A percentile compares a stretch with the other conserved stretches of the same genome.
Evolutionary conservation across 2,329 filamentous ascomycete genomes (phyloP).

Genomic region (Phialemoniopsis sp.): DNA sequence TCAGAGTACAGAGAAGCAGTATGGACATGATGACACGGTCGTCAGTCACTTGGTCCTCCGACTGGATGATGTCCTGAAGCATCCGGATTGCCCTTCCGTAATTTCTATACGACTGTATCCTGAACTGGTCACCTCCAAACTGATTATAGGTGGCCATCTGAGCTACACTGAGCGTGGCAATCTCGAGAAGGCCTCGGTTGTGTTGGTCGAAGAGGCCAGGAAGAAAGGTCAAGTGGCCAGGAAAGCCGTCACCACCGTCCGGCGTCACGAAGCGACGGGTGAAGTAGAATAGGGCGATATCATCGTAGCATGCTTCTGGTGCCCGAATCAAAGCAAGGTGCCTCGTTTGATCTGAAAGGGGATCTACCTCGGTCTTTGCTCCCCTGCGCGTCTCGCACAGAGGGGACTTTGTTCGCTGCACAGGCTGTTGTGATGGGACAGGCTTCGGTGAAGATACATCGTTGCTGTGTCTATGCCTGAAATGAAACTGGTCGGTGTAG

Average conservation of each 20-base stretch:
- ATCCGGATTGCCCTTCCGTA: conserved; percentile 17
- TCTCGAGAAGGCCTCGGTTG: conserved; percentile 16
- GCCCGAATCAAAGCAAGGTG: conserved; percentile 1
- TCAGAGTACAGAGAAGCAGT: conserved; percentile 22
- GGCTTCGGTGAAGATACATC: not conserved
- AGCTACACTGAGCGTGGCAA: conserved; percentile 24
- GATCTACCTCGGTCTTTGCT: too few species aligned
- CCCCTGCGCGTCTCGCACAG: too few species aligned
- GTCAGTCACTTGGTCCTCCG: conserved; percentile 16
- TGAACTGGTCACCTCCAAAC: conserved; percentile 19
- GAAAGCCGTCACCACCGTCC: conserved; percentile 19
- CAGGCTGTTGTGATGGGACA: too few species aligned
- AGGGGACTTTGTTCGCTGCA: too few species aligned
- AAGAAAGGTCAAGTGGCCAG: conserved; percentile 25
- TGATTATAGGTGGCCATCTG: conserved; percentile 27
- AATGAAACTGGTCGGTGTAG: conserved; percentile 29
- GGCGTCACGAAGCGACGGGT: conserved; percentile 25
- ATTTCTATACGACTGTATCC: conserved; percentile 19
- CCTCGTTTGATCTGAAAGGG: too few species aligned
- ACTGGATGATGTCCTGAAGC: conserved; percentile 19
- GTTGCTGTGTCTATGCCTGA: conserved; percentile 16
- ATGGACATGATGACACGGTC: conserved; percentile 24
- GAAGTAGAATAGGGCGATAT: conserved; percentile 26
- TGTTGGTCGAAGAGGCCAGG: conserved; percentile 19
- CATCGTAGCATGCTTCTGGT: conserved; percentile 13